Evolutionary conservation across 106 monocot genomes (phyloP), one percentile per base, ranked within the genome.

Genomic region (Apostasia ramifera): DNA sequence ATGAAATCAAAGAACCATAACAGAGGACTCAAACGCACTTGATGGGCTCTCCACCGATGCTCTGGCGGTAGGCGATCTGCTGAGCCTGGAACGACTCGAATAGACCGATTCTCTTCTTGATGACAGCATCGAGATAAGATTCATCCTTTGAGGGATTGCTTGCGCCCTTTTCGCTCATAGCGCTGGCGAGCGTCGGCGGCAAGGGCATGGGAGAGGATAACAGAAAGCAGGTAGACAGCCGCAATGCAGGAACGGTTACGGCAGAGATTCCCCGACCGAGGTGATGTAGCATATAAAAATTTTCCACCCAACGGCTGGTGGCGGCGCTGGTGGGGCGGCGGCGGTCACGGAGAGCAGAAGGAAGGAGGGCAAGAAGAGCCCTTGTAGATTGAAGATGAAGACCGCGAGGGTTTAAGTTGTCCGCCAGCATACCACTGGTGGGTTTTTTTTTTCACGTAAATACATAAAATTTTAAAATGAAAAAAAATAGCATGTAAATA

Each of bases 31-130:
- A 65, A 65, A 65, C 42, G 38, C 66, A 68, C 68, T 68, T 76
- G 3, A 76, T 76, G 43, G 52, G 69, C 6, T 69, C 68, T 15
- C 78, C 80, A 4, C 74, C 85, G 38, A 90, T 72, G 47, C 55
- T 57, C 53, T 68, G 73, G 49, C 80, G 74, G 0, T 78, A 47
- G 40, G 78, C 69, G 52, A 52, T 41, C 70, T 90, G 86, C 61
- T 78, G 54, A 0, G 63, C 74, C 71, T 81, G 83, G 66, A 90
- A 86, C 40, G 70, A 55, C 75, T 85, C 77, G 51, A 90, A 86
- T 52, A 81, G 50, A 11, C 64, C 43, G 67, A 83, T 66, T 47
- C 90, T 68, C 73, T 83, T 90, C 40, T 78, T 66, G 58, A 73
- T 83, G 14, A 90, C 76, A 26, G 76, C 57, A 6, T 86, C 60